phyloP scores from a whole-genome alignment of 1,284 basidiomycete genomes.

The Pulveroboletus sp. region DNA sequence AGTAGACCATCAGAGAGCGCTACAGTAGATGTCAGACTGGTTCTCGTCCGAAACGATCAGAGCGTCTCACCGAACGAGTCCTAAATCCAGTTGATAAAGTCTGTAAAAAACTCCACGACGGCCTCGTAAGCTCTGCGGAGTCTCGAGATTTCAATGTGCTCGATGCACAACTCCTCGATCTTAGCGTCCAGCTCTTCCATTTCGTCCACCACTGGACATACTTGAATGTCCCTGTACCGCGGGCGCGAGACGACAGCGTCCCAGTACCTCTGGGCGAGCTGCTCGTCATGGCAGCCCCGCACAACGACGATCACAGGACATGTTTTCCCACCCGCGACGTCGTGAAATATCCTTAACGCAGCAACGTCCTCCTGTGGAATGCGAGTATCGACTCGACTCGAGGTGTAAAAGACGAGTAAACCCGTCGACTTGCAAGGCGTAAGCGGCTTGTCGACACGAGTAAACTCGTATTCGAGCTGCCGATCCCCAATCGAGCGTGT shows the following conservation, averaged over 20 bases:
- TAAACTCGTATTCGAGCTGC: neutral
- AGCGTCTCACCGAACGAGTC: neutral
- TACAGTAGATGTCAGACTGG: too few species aligned
- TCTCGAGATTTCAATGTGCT: neutral
- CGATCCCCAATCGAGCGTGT: neutral
- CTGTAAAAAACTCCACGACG: neutral
- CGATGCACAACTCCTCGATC: neutral
- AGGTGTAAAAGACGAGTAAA: conserved; percentile 1
- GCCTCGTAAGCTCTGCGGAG: neutral
- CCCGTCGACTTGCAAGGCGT: neutral
- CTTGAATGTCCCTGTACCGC: neutral
- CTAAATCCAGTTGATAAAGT: too few species aligned
- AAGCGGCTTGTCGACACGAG: neutral
- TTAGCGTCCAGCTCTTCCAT: neutral
- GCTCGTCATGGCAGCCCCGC: neutral
- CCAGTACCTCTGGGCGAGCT: neutral
- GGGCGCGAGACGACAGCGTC: neutral
- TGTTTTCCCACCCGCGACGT: neutral
- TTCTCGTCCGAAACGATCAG: neutral
- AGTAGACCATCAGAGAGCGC: neutral
- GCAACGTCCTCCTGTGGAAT: neutral
- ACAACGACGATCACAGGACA: conserved; percentile 5
- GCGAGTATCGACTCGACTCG: neutral
- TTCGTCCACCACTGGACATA: neutral
- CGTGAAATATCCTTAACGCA: neutral